phyloP scores from a whole-genome alignment of 306 rosid genomes.

The Casuarina equisetifolia region DNA sequence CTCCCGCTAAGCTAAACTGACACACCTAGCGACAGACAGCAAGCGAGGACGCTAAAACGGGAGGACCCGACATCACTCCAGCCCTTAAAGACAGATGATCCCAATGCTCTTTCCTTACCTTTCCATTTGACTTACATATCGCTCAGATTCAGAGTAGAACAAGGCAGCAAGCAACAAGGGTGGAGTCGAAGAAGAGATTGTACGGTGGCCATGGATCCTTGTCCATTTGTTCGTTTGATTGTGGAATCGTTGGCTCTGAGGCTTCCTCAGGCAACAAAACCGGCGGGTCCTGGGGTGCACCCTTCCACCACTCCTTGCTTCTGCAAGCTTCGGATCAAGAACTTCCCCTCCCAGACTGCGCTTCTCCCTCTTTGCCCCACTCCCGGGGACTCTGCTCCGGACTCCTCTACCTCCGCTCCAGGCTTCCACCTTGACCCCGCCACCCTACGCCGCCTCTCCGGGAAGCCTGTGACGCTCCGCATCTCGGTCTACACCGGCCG shows the following conservation, averaged over 20 bases:
- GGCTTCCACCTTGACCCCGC: slow-evolving; percentile 65
- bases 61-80: slow-evolving; percentile 25
- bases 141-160: background rate
- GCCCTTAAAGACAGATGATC: slow-evolving; percentile 24
- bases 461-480: slow-evolving; percentile 40
- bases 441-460: slow-evolving; percentile 52
- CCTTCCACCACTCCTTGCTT: slow-evolving; percentile 88
- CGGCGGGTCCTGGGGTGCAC: slow-evolving; percentile 61
- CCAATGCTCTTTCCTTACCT: slow-evolving; percentile 6
- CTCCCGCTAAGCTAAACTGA: slow-evolving; percentile 10
- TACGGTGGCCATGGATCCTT: slow-evolving; percentile 65
- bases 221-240: slow-evolving; percentile 69
- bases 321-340: slow-evolving; percentile 55
- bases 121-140: background rate
- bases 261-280: slow-evolving; percentile 57
- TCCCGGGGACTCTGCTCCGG: slow-evolving; percentile 37
- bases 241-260: slow-evolving; percentile 66
- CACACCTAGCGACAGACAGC: background rate
- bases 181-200: too few relatives aligned
- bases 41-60: slow-evolving; percentile 22
- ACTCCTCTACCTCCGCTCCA: slow-evolving; percentile 45
- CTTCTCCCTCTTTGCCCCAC: slow-evolving; percentile 58
- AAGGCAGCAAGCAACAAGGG: too few relatives aligned
- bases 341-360: slow-evolving; percentile 63
- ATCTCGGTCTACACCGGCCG: slow-evolving; percentile 71